These are phyloP conservation scores for Tetrastigma voinierianum DNA, from an alignment of 164 flowering plant species.

Conservation along the genomic window DNA sequence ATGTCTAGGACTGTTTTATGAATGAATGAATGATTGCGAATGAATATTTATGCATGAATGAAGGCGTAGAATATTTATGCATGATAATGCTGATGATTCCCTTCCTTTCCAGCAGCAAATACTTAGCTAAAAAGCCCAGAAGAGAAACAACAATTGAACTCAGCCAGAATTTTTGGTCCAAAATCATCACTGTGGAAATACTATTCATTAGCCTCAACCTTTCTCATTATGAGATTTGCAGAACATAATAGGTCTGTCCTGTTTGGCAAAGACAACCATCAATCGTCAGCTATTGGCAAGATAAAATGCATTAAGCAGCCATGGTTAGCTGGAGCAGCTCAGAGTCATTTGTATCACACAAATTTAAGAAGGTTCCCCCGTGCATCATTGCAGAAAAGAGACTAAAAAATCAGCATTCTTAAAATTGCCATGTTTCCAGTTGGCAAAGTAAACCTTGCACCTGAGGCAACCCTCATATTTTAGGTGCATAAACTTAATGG, in stretches of 20 bases:
- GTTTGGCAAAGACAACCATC: slow-evolving; percentile 10
- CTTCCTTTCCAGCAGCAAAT: no score
- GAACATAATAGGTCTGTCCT: slow-evolving; percentile 54
- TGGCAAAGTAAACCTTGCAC: no score
- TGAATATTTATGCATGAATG: no score
- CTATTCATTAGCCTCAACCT: slow-evolving; percentile 43
- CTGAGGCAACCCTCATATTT: no score
- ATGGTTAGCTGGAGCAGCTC: neutral
- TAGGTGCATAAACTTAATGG: neutral
- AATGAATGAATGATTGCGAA: slow-evolving; percentile 12
- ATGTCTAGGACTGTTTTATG: no score
- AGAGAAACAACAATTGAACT: neutral
- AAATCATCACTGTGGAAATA: neutral
- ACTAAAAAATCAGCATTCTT: no score
- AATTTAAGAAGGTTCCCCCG: neutral
- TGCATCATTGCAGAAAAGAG: neutral
- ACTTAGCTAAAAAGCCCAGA: neutral
- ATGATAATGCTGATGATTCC: no score
- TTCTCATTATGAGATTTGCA: slow-evolving; percentile 54
- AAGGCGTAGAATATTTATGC: no score
- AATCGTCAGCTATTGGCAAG: neutral
- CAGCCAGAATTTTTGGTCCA: no score
- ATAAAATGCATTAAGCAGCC: neutral
- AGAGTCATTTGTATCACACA: neutral
- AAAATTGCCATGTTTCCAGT: no score